These are phyloP conservation scores for Globisporangium middletonii DNA, from an alignment of 352 stramenopile genomes.

Conservation along the genomic window DNA sequence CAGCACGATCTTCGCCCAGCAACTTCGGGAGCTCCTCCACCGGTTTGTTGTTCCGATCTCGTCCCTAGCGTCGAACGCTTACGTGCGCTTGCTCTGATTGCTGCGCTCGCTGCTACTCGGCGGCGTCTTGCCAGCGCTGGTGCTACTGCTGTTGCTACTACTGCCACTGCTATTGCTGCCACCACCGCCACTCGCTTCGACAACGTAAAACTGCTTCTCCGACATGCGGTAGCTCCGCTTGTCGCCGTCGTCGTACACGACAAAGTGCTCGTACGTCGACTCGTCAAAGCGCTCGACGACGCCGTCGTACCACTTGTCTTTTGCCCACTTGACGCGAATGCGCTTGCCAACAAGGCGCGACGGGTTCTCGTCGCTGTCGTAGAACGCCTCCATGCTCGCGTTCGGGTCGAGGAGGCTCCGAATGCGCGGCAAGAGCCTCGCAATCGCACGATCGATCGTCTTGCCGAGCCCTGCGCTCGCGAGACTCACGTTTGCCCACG, in stretches of 20 bases:
- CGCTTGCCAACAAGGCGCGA: conserved; percentile 75
- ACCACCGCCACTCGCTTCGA: conserved; percentile 18
- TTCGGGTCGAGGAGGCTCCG: conserved; percentile 40
- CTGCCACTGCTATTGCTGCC: background rate
- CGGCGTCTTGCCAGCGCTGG: background rate
- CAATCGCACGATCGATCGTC: conserved; percentile 51
- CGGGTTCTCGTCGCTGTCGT: conserved; percentile 87
- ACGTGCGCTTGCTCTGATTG: no score
- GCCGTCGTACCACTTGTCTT: conserved; percentile 88
- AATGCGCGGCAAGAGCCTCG: conserved; percentile 54
- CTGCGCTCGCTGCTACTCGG: background rate
- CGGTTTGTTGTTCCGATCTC: no score
- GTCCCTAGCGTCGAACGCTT: no score
- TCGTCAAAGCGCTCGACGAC: conserved; percentile 74
- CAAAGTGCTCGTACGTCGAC: conserved; percentile 72
- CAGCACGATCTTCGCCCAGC: no score
- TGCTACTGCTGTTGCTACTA: conserved; percentile 6
- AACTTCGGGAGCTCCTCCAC: no score
- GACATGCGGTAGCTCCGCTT: conserved; percentile 86
- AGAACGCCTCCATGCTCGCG: conserved; percentile 60
- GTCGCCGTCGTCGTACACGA: conserved; percentile 85
- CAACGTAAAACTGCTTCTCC: conserved; percentile 85
- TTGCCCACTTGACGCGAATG: conserved; percentile 85
- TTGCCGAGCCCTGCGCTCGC: conserved; percentile 51
- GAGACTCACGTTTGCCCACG: conserved; percentile 66